phyloP scores from a whole-genome alignment of 305 asterid species.

The Nicotiana rustica region DNA sequence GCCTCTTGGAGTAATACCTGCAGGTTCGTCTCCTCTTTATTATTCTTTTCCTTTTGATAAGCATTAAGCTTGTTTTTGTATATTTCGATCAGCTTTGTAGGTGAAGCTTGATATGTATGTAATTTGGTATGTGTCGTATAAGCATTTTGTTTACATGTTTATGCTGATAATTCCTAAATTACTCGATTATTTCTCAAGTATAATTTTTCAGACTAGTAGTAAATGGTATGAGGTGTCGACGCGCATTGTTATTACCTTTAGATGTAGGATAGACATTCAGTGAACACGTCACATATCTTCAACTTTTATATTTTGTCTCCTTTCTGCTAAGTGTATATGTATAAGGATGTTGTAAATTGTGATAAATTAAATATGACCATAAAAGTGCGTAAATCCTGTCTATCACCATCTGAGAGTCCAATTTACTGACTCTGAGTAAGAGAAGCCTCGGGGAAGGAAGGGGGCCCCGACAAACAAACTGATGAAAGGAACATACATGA shows the following conservation, averaged over 20 bases:
- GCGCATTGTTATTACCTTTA: not conserved
- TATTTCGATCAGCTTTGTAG: not conserved
- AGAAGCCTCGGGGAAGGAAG: not conserved
- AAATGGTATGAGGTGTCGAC: not conserved
- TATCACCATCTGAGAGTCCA: not conserved
- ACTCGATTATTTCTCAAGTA: not conserved
- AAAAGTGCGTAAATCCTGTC: not conserved
- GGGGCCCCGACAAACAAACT: not conserved
- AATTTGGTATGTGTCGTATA: not conserved
- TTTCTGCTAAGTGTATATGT: not conserved
- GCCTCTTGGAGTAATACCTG: constrained; percentile 95
- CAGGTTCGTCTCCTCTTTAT: constrained; percentile 58
- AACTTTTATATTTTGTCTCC: no score
- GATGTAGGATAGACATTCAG: not conserved
- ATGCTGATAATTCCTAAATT: not conserved
- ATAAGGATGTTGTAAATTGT: no score
- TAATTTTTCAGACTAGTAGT: not conserved
- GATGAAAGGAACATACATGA: not conserved
- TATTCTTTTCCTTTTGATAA: not conserved
- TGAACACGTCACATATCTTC: not conserved
- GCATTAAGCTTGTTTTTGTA: not conserved
- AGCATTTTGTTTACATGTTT: not conserved
- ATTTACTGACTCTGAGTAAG: not conserved
- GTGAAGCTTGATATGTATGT: not conserved
- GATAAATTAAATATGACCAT: not conserved